Evolutionary conservation across 164 flowering plant genomes (phyloP), one percentile per base, ranked within the genome.

Genomic region (Buxus sempervirens): DNA sequence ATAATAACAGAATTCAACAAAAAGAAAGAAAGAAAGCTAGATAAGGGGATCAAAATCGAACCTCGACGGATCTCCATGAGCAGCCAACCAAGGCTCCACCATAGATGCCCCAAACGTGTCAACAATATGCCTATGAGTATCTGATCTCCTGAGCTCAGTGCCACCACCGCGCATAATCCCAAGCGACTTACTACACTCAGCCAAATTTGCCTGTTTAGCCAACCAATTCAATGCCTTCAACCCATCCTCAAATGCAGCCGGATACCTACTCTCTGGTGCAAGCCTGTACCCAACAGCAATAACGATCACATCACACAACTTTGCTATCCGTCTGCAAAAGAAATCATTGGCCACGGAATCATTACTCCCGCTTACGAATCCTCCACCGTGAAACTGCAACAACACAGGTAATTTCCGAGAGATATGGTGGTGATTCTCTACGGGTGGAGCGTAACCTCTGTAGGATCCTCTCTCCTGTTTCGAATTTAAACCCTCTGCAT

Each of bases 11-110:
- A 38, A 41, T 10, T 45, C 13, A 10, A 4, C 13, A 45, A 45
- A 45, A 45, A 5, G 51, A 1, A 45, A 4, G 20, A 62, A 24
- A 42, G 22, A 16, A 54, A 51, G 42, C 22, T 14, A 58, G 32
- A 70, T 18, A 22, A 21, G 51, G 51, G 22, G 65, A 60, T 58
- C n/a, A 32, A 70, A 66, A 73, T 65, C 16, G 25, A 53, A 93
- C 99, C 99, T 96, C 38, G 98, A 80, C 1, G 97, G 98, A 84
- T 96, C 95, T 7, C 90, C 99, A 82, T 96, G 99, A 58, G 93
- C 90, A 67, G 99, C 98, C 77, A 96, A 71, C 99, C 99, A 96
- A 4, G 99, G 98, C 77, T 96, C 99, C 26, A 96, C 93, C 96
- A 93, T 81, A 0, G 98, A 93, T 0, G 96, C 87, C 32, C 99